phyloP scores from a whole-genome alignment of 108 stramenopile species.

The Cafeteria roenbergensis region DNA sequence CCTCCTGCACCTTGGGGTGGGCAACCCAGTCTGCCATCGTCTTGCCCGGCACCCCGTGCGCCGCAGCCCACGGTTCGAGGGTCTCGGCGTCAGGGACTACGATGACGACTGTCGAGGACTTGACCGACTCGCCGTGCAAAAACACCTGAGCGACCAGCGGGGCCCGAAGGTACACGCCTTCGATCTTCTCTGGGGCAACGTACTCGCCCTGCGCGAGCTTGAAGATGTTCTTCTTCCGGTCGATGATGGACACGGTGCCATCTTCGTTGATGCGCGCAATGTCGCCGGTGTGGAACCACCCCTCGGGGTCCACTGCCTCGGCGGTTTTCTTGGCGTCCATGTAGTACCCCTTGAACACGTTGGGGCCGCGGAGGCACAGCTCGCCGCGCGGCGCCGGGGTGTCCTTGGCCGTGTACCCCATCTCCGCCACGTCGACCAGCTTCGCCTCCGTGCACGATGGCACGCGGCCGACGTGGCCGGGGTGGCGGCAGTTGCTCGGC shows the following conservation, averaged over 20 bases:
- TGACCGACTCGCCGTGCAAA: slow-evolving; percentile 81
- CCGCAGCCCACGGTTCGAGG: slow-evolving; percentile 31
- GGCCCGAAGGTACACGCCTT: slow-evolving; percentile 67
- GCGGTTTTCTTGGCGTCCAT: slow-evolving; percentile 75
- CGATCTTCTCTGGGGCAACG: slow-evolving; percentile 84
- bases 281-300: slow-evolving; percentile 92
- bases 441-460: slow-evolving; percentile 61
- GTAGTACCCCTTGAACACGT: slow-evolving; percentile 84
- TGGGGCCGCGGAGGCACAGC: slow-evolving; percentile 81
- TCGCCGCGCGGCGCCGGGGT: slow-evolving; percentile 68
- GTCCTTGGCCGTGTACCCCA: slow-evolving; percentile 70
- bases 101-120: slow-evolving; percentile 69
- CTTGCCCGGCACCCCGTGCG: slow-evolving; percentile 6
- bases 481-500: slow-evolving; percentile 53
- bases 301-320: slow-evolving; percentile 75
- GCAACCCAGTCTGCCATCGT: neutral
- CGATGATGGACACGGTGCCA: slow-evolving; percentile 80
- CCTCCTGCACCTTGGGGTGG: neutral
- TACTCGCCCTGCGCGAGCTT: slow-evolving; percentile 76
- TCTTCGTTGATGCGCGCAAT: slow-evolving; percentile 80
- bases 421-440: slow-evolving; percentile 79
- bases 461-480: slow-evolving; percentile 85
- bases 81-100: slow-evolving; percentile 81
- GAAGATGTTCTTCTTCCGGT: slow-evolving; percentile 96
- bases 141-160: slow-evolving; percentile 72